Percentiles rank a stretch among this genome's conserved stretches.
phyloP scores from a whole-genome alignment of 768 basidiomycete genomes.

The Coprinopsis cinerea region DNA sequence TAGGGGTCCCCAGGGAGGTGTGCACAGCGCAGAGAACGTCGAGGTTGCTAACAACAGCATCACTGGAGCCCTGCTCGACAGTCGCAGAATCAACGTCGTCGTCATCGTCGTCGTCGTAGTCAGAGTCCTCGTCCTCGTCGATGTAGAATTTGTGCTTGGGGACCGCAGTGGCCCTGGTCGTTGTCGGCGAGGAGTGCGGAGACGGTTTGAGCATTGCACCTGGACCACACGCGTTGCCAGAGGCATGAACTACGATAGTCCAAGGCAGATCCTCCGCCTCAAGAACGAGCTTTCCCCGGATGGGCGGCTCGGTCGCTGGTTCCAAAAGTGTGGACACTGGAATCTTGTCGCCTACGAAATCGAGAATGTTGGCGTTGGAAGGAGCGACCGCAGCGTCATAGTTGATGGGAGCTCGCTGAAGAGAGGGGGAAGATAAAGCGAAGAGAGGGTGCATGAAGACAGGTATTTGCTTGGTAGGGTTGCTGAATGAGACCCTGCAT shows the following conservation, averaged over 20 bases:
- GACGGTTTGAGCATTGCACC: background rate
- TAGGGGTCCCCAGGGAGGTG: slow-evolving; percentile 45
- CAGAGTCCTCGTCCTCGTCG: background rate
- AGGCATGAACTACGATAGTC: slow-evolving; percentile 42
- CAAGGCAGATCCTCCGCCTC: slow-evolving; percentile 56
- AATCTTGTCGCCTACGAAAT: slow-evolving; percentile 35
- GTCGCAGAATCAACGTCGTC: background rate
- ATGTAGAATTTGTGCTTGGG: too few relatives aligned
- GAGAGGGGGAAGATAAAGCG: slow-evolving; percentile 31
- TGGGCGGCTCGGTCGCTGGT: slow-evolving; percentile 61
- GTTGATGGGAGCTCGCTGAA: slow-evolving; percentile 55
- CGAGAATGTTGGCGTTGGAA: slow-evolving; percentile 47
- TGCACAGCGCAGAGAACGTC: slow-evolving; percentile 61
- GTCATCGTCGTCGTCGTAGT: slow-evolving; percentile 3
- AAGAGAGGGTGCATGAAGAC: slow-evolving; percentile 62
- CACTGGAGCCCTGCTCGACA: too few relatives aligned
- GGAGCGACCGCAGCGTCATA: slow-evolving; percentile 56
- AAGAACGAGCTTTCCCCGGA: slow-evolving; percentile 38
- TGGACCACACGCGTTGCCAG: background rate
- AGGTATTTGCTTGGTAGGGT: slow-evolving; percentile 28
- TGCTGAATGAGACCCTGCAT: slow-evolving; percentile 28
- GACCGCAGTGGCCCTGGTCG: too few relatives aligned
- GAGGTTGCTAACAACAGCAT: slow-evolving; percentile 42
- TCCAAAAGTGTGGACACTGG: slow-evolving; percentile 51
- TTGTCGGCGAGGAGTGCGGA: background rate